Conservation (phyloP, 805 yeast species). For the Wickerhamomyces silvicola region DNA sequence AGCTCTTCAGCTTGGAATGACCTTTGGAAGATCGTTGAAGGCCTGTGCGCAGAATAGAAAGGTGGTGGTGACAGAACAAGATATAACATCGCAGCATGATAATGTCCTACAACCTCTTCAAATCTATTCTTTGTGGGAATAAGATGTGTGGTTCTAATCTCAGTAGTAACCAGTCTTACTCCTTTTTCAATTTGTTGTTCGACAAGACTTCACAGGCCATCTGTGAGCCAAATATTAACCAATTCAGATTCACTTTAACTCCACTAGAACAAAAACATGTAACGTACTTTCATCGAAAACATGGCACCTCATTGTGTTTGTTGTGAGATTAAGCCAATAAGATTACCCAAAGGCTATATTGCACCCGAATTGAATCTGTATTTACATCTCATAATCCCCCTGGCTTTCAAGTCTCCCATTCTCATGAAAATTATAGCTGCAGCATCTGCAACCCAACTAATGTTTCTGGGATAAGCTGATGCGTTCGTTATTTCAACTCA, state of each 20-base stretch:
- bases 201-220: not conserved
- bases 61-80: not conserved
- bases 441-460: slow-evolving; percentile 31
- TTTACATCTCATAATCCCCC: slow-evolving; percentile 30
- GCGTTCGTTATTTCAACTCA: slow-evolving; percentile 31
- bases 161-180: not conserved
- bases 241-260: slow-evolving; percentile 9
- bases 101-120: slow-evolving; percentile 5
- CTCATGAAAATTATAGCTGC: slow-evolving; percentile 31
- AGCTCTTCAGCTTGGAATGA: slow-evolving; percentile 27
- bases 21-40: slow-evolving; percentile 31
- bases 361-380: slow-evolving; percentile 32
- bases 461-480: slow-evolving; percentile 24
- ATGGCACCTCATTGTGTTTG: slow-evolving; percentile 36
- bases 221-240: slow-evolving; percentile 9
- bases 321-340: slow-evolving; percentile 23
- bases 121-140: not conserved
- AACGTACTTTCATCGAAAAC: slow-evolving; percentile 26
- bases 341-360: slow-evolving; percentile 8
- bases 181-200: slow-evolving; percentile 11
- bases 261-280: slow-evolving; percentile 17
- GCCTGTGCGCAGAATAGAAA: slow-evolving; percentile 12
- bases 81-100: slow-evolving; percentile 1
- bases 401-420: slow-evolving; percentile 27
- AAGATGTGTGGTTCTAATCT: not conserved